Evolutionary conservation across 768 basidiomycete species (phyloP).

Genomic region (Mycena metata): DNA sequence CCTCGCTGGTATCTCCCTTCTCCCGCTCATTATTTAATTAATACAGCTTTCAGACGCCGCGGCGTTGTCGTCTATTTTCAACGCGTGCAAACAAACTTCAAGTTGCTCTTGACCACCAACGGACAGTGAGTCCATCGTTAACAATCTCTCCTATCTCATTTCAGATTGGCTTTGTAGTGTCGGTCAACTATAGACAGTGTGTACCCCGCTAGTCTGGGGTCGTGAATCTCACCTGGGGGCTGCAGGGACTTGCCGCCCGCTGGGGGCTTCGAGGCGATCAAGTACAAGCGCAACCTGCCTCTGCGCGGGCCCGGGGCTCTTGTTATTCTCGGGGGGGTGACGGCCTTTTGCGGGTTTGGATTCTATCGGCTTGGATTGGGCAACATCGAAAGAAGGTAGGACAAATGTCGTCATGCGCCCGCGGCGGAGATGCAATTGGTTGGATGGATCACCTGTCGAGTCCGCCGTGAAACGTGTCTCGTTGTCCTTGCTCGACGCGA

Average conservation of each 20-base stretch:
- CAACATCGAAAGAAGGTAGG: conserved; percentile 93
- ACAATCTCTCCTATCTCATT: not conserved
- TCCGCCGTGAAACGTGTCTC: conserved; percentile 46
- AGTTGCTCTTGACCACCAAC: too few relatives aligned
- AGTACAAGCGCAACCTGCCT: conserved; percentile 97
- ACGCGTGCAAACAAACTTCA: too few relatives aligned
- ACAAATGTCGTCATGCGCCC: conserved; percentile 40
- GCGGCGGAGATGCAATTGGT: conserved; percentile 47
- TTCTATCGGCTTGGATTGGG: conserved; percentile 94
- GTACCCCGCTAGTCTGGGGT: conserved; percentile 20
- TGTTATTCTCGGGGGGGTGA: conserved; percentile 88
- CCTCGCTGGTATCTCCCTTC: too few relatives aligned
- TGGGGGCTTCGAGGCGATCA: conserved; percentile 92
- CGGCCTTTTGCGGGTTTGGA: conserved; percentile 88
- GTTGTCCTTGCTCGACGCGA: conserved; percentile 27
- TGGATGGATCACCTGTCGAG: conserved; percentile 44
- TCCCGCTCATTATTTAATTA: too few relatives aligned
- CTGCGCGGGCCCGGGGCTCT: conserved; percentile 88
- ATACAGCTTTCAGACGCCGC: too few relatives aligned
- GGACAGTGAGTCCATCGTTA: not conserved
- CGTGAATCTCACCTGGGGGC: conserved; percentile 5
- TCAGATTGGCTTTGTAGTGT: conserved; percentile 57
- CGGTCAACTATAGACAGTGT: conserved; percentile 46
- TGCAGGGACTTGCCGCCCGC: conserved; percentile 94
- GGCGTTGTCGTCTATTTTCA: too few relatives aligned